These are phyloP conservation scores for Paramarasmius palmivorus DNA, from an alignment of 1,284 basidiomycete species.

Conservation along the genomic window DNA sequence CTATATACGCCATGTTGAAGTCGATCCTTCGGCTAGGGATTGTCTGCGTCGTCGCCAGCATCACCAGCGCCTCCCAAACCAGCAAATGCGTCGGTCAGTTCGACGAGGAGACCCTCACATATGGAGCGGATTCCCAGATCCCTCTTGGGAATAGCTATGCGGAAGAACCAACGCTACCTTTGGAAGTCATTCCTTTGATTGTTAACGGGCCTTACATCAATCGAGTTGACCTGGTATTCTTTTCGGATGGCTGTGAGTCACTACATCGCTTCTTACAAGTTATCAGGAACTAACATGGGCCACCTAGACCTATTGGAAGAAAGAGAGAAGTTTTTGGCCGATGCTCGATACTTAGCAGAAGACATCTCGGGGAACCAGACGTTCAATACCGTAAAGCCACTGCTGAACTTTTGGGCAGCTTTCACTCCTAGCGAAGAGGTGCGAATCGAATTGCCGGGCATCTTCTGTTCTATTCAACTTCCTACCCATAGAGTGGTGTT, in stretches of 20 bases:
- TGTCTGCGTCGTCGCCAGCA: too few relatives aligned
- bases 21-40: too few relatives aligned
- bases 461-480: not conserved
- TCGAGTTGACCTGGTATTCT: constrained; percentile 78
- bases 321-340: constrained; percentile 65
- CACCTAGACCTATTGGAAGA: constrained; percentile 44
- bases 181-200: constrained; percentile 61
- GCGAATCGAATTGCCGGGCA: not conserved
- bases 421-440: constrained; percentile 77
- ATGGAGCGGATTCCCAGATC: not conserved
- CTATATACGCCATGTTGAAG: not conserved
- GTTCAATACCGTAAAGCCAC: constrained; percentile 72
- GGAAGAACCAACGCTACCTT: constrained; percentile 31
- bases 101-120: not conserved
- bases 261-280: not conserved
- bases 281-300: constrained; percentile 4
- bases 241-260: constrained; percentile 79
- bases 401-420: constrained; percentile 83
- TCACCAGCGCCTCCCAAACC: too few relatives aligned
- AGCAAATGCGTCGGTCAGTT: not conserved
- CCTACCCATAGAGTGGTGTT: constrained; percentile 68
- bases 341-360: constrained; percentile 64
- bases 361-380: constrained; percentile 77
- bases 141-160: not conserved
- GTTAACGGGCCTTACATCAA: constrained; percentile 64